phyloP scores from a whole-genome alignment of 2,329 filamentous ascomycete genomes.

The Penicillium sp. region DNA sequence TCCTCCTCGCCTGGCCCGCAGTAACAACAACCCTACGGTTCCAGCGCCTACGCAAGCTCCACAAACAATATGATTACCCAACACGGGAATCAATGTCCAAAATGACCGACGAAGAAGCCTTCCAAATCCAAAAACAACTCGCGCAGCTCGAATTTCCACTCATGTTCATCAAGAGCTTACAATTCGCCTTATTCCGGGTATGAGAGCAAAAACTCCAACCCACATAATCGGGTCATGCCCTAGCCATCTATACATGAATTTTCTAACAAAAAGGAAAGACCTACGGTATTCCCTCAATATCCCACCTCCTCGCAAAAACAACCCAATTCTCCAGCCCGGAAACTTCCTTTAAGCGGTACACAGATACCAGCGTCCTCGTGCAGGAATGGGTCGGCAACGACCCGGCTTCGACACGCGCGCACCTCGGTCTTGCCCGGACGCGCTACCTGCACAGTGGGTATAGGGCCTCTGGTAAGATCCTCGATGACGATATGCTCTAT shows the following conservation, averaged over 20 bases:
- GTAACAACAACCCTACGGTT: conserved; percentile 26
- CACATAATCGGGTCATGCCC: background rate
- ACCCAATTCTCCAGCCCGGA: conserved; percentile 41
- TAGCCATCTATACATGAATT: background rate
- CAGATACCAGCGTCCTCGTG: conserved; percentile 46
- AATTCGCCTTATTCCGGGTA: conserved; percentile 54
- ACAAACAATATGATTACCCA: conserved; percentile 38
- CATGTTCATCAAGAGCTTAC: conserved; percentile 43
- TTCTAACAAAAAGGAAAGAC: conserved; percentile 32
- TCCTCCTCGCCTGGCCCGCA: conserved; percentile 23
- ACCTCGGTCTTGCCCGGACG: conserved; percentile 52
- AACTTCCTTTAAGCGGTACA: conserved; percentile 47
- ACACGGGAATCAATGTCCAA: conserved; percentile 40
- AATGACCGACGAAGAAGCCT: conserved; percentile 50
- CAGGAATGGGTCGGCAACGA: conserved; percentile 42
- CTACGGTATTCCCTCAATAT: conserved; percentile 51
- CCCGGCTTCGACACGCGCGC: conserved; percentile 38
- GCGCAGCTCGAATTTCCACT: conserved; percentile 50
- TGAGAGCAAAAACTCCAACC: background rate
- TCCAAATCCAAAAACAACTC: conserved; percentile 41
- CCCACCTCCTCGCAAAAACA: conserved; percentile 44
- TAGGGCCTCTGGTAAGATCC: conserved; percentile 51
- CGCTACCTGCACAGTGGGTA: conserved; percentile 56
- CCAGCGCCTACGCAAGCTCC: conserved; percentile 30
- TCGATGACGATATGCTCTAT: conserved; percentile 56